Base-by-base conservation (phyloP, 2,329 filamentous ascomycete genomes). In the Blastomyces parvus region DNA sequence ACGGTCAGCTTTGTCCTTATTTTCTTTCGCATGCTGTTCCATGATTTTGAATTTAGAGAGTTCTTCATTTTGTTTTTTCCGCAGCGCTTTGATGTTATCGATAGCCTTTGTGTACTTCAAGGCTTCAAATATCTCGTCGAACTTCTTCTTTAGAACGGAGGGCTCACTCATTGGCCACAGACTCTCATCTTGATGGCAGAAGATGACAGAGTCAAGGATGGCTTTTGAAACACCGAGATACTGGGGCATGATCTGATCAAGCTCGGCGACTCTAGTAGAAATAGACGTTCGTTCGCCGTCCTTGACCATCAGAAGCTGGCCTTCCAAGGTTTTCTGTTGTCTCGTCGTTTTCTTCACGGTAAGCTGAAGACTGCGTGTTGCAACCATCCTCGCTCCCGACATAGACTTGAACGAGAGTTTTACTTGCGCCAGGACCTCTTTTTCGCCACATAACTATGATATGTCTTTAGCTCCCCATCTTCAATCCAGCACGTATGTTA, bases 121-220 rank as follows among this genome's bases (percentile, higher is more conserved):
- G 0, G 94, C 94, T 76, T 97, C 94, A 69, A 99, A 99, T 13
- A 99, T 99, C 73, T 96, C 91, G 72, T 99, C 94, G 65, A 99
- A 99, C 61, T 87, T 88, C 75, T 95, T 95, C 77, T 99, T 99
- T 60, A 99, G 80, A 0, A 85, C 85, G 0, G 84, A 80, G 0
- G 94, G 91, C 70, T 96, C 90, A 72, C 91, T 95, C 82, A 99
- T 87, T 0, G 94, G 94, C 94, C 94, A 99, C 36, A 97, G 78
- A 33, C 93, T 97, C 69, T 99, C 94, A 73, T 99, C 94, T 73
- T 99, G 94, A 72, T 99, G 94, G 74, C 94, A 99, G 77, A 99
- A 99, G 69, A 99, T 97, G 73, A 99, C 94, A 64, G 88, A 89
- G 68, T 97, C 92, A 33, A 99, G 83, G 62, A 99, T 87, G 14